Percentiles rank a stretch among this genome's conserved stretches.
These are phyloP conservation scores for Mycena venus DNA, from an alignment of 768 basidiomycete species.

Conservation along the genomic window DNA sequence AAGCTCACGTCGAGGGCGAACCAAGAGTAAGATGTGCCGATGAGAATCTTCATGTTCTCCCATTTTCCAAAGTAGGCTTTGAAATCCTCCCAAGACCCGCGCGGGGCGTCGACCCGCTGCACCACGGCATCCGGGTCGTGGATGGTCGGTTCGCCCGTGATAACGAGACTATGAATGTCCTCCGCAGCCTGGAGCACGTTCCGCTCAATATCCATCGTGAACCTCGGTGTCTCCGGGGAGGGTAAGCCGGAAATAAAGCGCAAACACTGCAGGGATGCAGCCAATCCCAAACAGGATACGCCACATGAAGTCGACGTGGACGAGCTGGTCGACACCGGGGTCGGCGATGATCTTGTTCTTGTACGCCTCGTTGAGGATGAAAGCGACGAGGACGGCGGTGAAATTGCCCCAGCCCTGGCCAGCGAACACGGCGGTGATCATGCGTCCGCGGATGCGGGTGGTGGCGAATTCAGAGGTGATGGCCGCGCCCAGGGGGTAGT, in stretches of 20 bases:
- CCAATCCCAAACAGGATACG: conserved; percentile 82
- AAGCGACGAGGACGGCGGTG: neutral
- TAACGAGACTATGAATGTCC: neutral
- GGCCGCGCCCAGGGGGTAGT: conserved; percentile 87
- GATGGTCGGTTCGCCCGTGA: neutral
- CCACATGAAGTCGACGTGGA: conserved; percentile 83
- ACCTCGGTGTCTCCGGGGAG: conserved; percentile 93
- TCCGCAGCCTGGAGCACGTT: neutral
- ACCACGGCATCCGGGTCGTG: neutral
- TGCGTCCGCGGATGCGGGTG: conserved; percentile 64
- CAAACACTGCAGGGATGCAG: conserved; percentile 82
- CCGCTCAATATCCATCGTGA: conserved; percentile 83
- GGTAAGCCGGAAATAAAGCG: conserved; percentile 92
- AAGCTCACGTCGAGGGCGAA: neutral
- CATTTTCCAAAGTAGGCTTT: neutral
- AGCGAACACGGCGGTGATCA: conserved; percentile 73
- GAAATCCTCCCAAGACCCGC: neutral
- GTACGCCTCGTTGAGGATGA: neutral
- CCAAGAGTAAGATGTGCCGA: neutral
- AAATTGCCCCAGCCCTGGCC: conserved; percentile 87
- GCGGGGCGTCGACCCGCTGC: neutral
- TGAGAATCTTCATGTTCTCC: neutral
- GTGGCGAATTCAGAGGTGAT: conserved; percentile 92
- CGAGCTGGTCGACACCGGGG: conserved; percentile 49
- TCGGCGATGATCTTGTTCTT: neutral